These are phyloP conservation scores for Candolleomyces aberdarensis DNA, from an alignment of 768 basidiomycete genomes.

Conservation along the genomic window DNA sequence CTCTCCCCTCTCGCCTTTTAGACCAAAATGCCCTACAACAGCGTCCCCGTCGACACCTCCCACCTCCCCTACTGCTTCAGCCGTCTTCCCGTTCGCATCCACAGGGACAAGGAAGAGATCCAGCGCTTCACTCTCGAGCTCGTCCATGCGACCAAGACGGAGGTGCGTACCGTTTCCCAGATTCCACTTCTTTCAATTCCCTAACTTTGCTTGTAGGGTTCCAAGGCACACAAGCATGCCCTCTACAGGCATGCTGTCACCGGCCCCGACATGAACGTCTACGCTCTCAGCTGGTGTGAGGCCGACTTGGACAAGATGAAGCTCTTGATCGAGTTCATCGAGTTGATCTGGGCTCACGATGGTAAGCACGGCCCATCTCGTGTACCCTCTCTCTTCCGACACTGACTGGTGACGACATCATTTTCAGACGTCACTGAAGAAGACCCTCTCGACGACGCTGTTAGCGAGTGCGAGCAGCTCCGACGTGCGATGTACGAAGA, in stretches of 20 bases:
- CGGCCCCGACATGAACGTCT: not conserved
- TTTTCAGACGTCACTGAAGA: no score
- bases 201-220: no score
- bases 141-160: not conserved
- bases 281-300: not conserved
- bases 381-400: not conserved
- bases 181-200: no score
- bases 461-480: no score
- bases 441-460: no score
- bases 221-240: not conserved
- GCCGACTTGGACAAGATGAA: constrained; percentile 1
- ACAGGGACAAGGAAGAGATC: no score
- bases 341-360: constrained; percentile 2
- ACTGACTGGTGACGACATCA: not conserved
- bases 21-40: not conserved
- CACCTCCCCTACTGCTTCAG: no score
- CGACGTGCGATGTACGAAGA: no score
- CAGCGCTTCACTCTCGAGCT: not conserved
- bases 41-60: constrained; percentile 2
- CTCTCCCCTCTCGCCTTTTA: no score
- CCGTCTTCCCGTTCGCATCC: no score
- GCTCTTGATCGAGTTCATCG: constrained; percentile 2
- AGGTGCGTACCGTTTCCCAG: not conserved
- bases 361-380: not conserved
- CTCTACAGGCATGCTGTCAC: not conserved